phyloP scores from a whole-genome alignment of 345 rosid genomes.

The Eucalyptus microcorys region DNA sequence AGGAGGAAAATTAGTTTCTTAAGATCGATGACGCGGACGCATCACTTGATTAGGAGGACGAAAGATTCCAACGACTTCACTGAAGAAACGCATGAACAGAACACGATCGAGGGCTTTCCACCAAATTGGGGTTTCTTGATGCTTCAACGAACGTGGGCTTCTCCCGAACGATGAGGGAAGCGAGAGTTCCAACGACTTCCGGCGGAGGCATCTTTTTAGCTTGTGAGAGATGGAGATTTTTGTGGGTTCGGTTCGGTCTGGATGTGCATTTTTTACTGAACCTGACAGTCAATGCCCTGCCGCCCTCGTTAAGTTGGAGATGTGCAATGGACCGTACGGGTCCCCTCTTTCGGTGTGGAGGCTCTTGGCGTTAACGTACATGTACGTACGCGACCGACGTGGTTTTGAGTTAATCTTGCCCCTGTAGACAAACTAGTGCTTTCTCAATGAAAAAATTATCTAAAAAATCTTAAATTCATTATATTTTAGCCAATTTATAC shows the following conservation, averaged over 20 bases:
- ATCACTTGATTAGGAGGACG: neutral
- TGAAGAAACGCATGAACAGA: neutral
- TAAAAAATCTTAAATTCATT: too few relatives aligned
- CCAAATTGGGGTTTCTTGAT: neutral
- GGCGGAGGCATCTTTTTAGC: neutral
- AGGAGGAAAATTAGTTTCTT: neutral
- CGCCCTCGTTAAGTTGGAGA: neutral
- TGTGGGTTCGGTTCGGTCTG: neutral
- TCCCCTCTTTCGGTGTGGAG: neutral
- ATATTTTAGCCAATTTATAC: neutral
- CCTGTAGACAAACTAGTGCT: neutral
- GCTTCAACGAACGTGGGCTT: neutral
- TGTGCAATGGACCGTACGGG: neutral
- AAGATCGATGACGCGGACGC: neutral
- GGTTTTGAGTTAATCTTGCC: neutral
- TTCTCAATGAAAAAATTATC: accelerated
- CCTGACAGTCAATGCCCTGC: neutral
- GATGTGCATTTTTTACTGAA: neutral
- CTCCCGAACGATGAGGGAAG: neutral
- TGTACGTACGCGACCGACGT: neutral
- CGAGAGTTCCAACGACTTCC: neutral
- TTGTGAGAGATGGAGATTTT: neutral
- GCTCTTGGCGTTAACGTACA: neutral
- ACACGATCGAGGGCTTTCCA: neutral
- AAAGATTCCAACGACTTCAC: neutral